Evolutionary conservation across 305 asterid genomes (phyloP), one percentile per base, ranked within the genome.

Genomic region (Fraxinus paxiana): DNA sequence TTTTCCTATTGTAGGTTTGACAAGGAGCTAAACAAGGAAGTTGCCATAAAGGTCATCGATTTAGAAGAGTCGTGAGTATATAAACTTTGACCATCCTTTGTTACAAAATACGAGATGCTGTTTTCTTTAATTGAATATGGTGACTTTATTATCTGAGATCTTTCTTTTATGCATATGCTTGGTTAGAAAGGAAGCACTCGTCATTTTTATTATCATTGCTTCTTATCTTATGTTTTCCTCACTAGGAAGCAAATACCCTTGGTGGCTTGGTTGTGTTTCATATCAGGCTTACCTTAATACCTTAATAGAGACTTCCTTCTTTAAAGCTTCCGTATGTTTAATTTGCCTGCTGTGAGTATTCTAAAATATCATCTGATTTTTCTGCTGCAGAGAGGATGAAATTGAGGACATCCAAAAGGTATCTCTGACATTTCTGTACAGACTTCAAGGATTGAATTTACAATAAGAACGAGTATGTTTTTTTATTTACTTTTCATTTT

Each of bases 371-470:
- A 76, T 79, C 70, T 80, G 79, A 76, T 77, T 84, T 79, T 65
- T 26, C 34, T 65, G 12, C 35, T 78, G 72, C 92, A 94, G 98
- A 87, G 98, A 93, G 90, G 98, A 94, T 85, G 98, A 94, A 86
- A 91, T 94, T 84, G 98, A 94, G 83, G 98, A 94, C 89, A 93
- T 94, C 86, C 98, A 94, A 83, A 92, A 93, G 98, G 98, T 94
- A 88, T 78, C 31, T 83, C 78, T 79, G 83, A 69, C 78, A 73
- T 78, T 81, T 83, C 78, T 78, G 24, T 69, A 73, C 63, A 22
- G 12, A 82, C 79, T 65, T 31, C 63, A 15, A 54, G 24, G 18
- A 75, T 77, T 79, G 79, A 79, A 74, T 71, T 82, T 79, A 54
- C 80, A 28, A 71, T 41, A 31, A 34, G 34, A 38, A 18, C 24